Evolutionary conservation across 2,329 filamentous ascomycete species (phyloP), one percentile per base, ranked within the genome.

Genomic region (Ceratocystis cubensis): DNA sequence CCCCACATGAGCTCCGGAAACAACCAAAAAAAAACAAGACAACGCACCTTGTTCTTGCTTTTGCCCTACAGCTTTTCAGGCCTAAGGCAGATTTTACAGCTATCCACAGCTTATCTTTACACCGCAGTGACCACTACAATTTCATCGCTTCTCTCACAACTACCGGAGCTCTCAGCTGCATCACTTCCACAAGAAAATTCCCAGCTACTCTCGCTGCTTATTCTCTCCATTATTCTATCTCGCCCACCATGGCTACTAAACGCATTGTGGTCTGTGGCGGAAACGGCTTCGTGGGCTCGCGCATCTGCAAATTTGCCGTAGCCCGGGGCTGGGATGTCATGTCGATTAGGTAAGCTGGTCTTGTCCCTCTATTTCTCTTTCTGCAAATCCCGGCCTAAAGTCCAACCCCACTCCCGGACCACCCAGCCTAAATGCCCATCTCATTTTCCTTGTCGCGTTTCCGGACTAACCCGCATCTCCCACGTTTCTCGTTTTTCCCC

Each of bases 281-380:
- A 68, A 96, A 90, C 76, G 93, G 94, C 44, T 99, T 97, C 74
- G 78, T 99, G 30, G 91, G 91, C 76, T 82, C 81, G 28, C 84
- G 93, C 66, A 96, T 99, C 78, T 97, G 94, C 80, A 94, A 91
- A 79, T 87, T 89, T 65, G 94, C 91, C 57, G 86, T 91, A 63
- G 83, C 86, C 59, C 82, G 91, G 73, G 91, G 91, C 66, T 97
- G 93, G 93, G 84, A 91, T 67, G 93, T 97, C 61, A 93, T 86
- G 25, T 96, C 92, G 5, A 86, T 99, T 72, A 96, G 91, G 91
- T 92, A 84, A 68, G 72, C 61, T 33, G 37, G 37, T 13, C 25
- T 37, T 46, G 48, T 66, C 48, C n/a, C n/a, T 62, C 33, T 37
- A 62, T 17, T 20, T 50, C 17, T 22, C 17, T 50, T 3, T 50